A percentile compares a stretch with the other conserved stretches of the same genome.
Evolutionary conservation across 805 yeast genomes (phyloP).

Genomic region (Hanseniaspora thailandica): DNA sequence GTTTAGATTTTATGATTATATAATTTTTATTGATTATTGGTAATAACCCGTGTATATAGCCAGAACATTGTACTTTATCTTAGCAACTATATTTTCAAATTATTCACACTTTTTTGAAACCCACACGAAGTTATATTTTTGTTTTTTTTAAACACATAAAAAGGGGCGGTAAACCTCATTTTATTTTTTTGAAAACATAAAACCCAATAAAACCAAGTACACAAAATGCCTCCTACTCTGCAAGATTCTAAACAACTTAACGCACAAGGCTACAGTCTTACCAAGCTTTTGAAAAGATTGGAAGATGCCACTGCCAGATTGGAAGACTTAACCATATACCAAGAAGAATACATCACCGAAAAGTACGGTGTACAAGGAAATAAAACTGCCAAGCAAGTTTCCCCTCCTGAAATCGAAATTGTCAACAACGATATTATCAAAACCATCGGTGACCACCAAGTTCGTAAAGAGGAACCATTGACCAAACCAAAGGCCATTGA

Average conservation of each 20-base stretch:
- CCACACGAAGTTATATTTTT: too few species aligned
- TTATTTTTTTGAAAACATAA: too few species aligned
- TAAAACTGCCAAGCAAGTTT: conserved; percentile 2
- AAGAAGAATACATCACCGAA: conserved; percentile 42
- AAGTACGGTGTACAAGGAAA: conserved; percentile 18
- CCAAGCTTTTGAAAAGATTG: conserved; percentile 66
- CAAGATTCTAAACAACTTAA: conserved; percentile 7
- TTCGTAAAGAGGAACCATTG: conserved; percentile 13
- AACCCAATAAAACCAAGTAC: conserved; percentile 17
- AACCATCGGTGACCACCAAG: neutral
- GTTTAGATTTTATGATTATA: neutral
- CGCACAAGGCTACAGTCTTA: conserved; percentile 73
- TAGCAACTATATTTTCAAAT: too few species aligned
- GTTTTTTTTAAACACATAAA: too few species aligned
- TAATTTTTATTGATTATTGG: neutral
- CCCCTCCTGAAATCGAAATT: neutral
- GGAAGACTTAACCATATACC: conserved; percentile 76
- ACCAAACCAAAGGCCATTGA: conserved; percentile 35
- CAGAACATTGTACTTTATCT: too few species aligned
- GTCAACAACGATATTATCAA: neutral
- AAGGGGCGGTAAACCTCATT: too few species aligned
- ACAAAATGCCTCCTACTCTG: conserved; percentile 10
- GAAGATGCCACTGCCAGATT: conserved; percentile 90
- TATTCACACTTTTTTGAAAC: too few species aligned
- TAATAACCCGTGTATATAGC: too few species aligned